Conservation (phyloP, 2,329 filamentous ascomycete genomes). For the Sporothrix sp. region DNA sequence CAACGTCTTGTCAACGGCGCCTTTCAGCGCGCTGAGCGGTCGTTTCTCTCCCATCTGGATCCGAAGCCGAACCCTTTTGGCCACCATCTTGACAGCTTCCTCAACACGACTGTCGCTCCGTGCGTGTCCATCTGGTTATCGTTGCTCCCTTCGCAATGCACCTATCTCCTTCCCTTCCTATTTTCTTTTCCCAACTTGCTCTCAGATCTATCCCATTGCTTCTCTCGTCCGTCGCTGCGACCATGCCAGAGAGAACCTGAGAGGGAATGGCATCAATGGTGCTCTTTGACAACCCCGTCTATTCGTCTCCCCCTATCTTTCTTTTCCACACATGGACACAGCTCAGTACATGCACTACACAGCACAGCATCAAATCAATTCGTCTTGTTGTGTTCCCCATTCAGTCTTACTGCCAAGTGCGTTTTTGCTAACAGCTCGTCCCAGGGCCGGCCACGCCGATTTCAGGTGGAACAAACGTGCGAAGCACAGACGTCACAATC, state of each 20-base stretch:
- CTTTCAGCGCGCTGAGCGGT: too few relatives aligned
- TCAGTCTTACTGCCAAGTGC: not conserved
- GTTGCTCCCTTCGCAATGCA: not conserved
- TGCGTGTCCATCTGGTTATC: not conserved
- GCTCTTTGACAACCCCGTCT: conserved; percentile 2
- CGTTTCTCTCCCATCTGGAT: too few relatives aligned
- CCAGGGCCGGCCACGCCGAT: not conserved
- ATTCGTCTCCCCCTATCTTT: not conserved
- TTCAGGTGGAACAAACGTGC: not conserved
- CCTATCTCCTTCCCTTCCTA: not conserved
- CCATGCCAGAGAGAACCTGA: too few relatives aligned
- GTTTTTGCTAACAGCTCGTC: not conserved
- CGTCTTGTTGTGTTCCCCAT: not conserved
- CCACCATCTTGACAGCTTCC: not conserved
- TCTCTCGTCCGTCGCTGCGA: too few relatives aligned
- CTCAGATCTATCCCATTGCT: too few relatives aligned
- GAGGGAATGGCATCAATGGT: too few relatives aligned
- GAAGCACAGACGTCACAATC: not conserved
- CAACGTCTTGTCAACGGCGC: too few relatives aligned
- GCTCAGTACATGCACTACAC: not conserved
- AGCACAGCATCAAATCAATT: not conserved
- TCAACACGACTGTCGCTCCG: not conserved
- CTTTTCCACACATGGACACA: not conserved
- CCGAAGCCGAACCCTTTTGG: too few relatives aligned
- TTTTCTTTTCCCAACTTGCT: not conserved